phyloP scores from a whole-genome alignment of 2,329 filamentous ascomycete species.

The Colletotrichum sp. region DNA sequence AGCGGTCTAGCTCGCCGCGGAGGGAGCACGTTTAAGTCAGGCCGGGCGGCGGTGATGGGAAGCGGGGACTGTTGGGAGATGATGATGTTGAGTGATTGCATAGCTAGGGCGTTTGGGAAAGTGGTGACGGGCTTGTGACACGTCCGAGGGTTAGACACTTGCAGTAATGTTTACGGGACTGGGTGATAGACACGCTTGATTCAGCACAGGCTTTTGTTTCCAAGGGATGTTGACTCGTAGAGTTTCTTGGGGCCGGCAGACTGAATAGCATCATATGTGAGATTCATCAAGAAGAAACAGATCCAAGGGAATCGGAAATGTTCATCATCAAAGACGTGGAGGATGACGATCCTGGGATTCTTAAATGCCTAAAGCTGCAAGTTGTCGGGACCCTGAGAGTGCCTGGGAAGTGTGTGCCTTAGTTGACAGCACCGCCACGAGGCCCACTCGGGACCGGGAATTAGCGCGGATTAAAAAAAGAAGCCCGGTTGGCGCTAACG shows the following conservation, averaged over 20 bases:
- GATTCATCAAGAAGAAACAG: neutral
- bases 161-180: neutral
- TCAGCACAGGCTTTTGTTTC: neutral
- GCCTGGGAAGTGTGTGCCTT: neutral
- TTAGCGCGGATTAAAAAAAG: slow-evolving; percentile 19
- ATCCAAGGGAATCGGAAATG: neutral
- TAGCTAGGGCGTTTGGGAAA: neutral
- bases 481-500: neutral
- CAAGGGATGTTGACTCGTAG: neutral
- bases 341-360: neutral
- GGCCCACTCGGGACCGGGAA: neutral
- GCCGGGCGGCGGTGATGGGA: neutral
- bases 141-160: neutral
- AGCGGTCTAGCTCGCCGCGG: neutral
- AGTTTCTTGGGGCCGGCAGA: neutral
- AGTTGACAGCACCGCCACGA: slow-evolving; percentile 9
- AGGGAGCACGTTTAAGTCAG: neutral
- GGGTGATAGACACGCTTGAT: neutral
- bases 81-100: neutral
- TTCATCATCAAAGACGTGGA: neutral
- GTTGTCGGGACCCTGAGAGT: neutral
- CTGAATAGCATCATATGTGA: neutral
- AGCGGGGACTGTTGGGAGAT: neutral
- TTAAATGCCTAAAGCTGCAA: neutral
- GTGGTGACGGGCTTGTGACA: neutral